phyloP scores from a whole-genome alignment of 2,329 filamentous ascomycete species.

The Pestalotiopsis sp. region DNA sequence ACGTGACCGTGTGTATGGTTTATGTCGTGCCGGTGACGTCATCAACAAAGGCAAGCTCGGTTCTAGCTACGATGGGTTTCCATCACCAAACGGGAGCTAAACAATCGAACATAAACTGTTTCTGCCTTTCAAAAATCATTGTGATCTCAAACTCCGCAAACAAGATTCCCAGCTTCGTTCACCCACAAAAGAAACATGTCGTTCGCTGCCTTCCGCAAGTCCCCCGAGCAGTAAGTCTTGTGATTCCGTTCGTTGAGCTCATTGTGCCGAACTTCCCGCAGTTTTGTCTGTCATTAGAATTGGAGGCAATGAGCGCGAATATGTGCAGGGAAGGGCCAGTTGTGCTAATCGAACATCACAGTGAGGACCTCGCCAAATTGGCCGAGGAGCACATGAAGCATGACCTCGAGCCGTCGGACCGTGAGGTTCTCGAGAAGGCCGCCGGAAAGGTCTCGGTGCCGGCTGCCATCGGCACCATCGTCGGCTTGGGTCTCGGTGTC shows the following conservation, averaged over 20 bases:
- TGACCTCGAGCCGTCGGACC: slow-evolving; percentile 57
- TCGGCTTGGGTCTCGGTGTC: slow-evolving; percentile 63
- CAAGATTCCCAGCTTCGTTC: neutral
- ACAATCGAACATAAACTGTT: neutral
- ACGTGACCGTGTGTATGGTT: neutral
- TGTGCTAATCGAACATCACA: neutral
- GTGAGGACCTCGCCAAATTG: slow-evolving; percentile 54
- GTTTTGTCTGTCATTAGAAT: no score
- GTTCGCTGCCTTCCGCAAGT: slow-evolving; percentile 36
- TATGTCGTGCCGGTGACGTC: slow-evolving; percentile 1
- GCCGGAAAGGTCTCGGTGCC: slow-evolving; percentile 57
- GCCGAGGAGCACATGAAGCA: slow-evolving; percentile 62
- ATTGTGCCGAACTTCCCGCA: no score
- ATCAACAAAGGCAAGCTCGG: neutral
- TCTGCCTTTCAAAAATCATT: no score
- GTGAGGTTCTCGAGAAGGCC: slow-evolving; percentile 57
- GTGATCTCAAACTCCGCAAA: no score
- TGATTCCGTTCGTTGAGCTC: no score
- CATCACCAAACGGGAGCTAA: neutral
- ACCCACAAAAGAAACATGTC: slow-evolving; percentile 22
- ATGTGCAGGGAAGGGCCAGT: neutral
- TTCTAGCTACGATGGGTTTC: neutral
- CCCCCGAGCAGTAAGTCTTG: slow-evolving; percentile 26
- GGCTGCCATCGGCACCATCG: slow-evolving; percentile 59
- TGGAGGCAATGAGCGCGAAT: neutral